A percentile compares a stretch with the other conserved stretches of the same genome.
Evolutionary conservation across 2,329 filamentous ascomycete species (phyloP).

Genomic region (Aspergillus sp.): DNA sequence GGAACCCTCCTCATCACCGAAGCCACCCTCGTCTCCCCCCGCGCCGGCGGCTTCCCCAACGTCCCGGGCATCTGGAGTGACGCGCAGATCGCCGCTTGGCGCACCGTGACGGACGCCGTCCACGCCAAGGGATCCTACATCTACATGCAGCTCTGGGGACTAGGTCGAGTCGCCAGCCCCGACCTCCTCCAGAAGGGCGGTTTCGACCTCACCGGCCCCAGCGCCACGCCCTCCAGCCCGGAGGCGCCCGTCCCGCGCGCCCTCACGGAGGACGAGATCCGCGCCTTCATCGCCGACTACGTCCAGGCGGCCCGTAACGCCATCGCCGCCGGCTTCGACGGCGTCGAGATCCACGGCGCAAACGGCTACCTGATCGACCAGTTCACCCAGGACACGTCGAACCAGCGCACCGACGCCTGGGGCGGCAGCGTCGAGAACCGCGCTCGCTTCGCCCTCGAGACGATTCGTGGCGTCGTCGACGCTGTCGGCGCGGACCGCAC

Average conservation of each 20-base stretch:
- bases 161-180: slow-evolving; percentile 55
- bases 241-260: slow-evolving; percentile 32
- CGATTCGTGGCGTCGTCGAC: slow-evolving; percentile 45
- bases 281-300: slow-evolving; percentile 42
- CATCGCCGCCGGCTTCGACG: slow-evolving; percentile 55
- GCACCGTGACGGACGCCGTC: slow-evolving; percentile 59
- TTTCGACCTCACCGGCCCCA: slow-evolving; percentile 22
- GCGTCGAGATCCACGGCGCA: slow-evolving; percentile 50
- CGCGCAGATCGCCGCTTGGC: slow-evolving; percentile 62
- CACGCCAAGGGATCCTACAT: slow-evolving; percentile 63
- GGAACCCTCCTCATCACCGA: slow-evolving; percentile 62
- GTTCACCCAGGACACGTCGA: slow-evolving; percentile 49
- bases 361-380: slow-evolving; percentile 56
- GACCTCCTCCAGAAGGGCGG: slow-evolving; percentile 22
- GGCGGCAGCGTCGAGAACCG: slow-evolving; percentile 53
- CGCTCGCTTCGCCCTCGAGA: slow-evolving; percentile 55
- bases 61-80: slow-evolving; percentile 59
- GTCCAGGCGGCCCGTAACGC: slow-evolving; percentile 51
- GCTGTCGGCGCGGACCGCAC: slow-evolving; percentile 47
- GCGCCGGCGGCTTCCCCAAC: slow-evolving; percentile 50
- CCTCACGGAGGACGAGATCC: slow-evolving; percentile 45
- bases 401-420: slow-evolving; percentile 51
- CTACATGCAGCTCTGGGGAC: slow-evolving; percentile 62
- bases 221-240: slow-evolving; percentile 11
- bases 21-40: slow-evolving; percentile 52